Evolutionary conservation across 352 stramenopile species (phyloP), one percentile per base, ranked within the genome.

Genomic region (Globisporangium carolinianum): DNA sequence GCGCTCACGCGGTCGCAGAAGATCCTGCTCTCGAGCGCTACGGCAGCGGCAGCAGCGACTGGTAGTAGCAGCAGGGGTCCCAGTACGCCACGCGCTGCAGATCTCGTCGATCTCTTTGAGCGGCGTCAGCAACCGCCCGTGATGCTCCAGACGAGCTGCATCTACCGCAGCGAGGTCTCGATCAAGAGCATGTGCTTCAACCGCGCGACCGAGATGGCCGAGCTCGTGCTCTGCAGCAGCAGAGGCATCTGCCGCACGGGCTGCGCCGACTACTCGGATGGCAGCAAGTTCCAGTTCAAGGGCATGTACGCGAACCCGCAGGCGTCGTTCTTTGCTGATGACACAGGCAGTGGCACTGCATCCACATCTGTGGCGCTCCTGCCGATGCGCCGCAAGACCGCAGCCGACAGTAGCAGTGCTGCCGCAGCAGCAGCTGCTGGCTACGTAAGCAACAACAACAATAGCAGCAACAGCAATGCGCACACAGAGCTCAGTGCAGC

Each of bases 141-240:
- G 51, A 63, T 89, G 41, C 52, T 64, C 45, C 65, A 79, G 38
- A 61, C 83, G 1, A 71, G 85, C 7, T 86, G 78, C 37, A 85
- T 91, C 43, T 94, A 95, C 60, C 68, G 79, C 24, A 89, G 79
- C 49, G 81, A 95, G 37, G 88, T 83, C 5, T 84, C 80, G 32
- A 90, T 95, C 55, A 91, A 91, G 71, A 80, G 72, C 35, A 84
- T 95, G 58, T 91, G 82, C 53, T 86, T 93, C 48, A 95, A 95
- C 59, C 71, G 56, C 37, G 71, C 81, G 12, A 75, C 66, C 0
- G 76, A 85, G 3, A 66, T 71, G 45, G 50, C 73, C 0, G 83
- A 91, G 67, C 72, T 93, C 57, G 81, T 87, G 47, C 60, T 91
- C 17, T 93, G 81, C 49, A 85, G 75, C 41, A 89, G 67, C 54